Evolutionary conservation across 768 basidiomycete species (phyloP), one percentile per base, ranked within the genome.

Genomic region (Podaxis sp.): DNA sequence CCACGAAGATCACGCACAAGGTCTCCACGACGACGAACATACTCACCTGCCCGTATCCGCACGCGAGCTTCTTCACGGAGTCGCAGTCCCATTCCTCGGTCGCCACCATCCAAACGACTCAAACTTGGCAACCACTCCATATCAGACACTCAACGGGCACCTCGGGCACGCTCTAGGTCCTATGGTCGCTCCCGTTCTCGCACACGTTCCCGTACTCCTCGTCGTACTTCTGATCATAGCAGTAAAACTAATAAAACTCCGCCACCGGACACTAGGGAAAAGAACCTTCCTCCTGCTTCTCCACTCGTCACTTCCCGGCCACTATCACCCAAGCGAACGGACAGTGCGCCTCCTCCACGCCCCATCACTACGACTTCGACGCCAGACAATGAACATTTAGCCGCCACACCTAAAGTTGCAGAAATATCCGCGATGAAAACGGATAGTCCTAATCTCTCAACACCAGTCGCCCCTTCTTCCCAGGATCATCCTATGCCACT

Each of bases 81-180:
- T 46, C 65, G 67, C 28, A 69, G 67, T 53, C 66, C 64, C 42
- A 16, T 18, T 14, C 52, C 51, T 38, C 66, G 57, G 40, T 67
- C 70, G n/a, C 64, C 68, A 37, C 63, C 57, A 13, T 57, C 63
- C 16, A 65, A 64, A 59, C 62, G 66, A 52, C 58, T 68, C 40
- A 66, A 61, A 55, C 50, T 68, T 13, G 69, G 69, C 3, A 68
- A 69, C 44, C 68, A 70, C 58, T 66, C 70, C 11, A 67, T 67
- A 25, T 56, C 63, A 27, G 58, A 55, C 42, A 65, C 64, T 57
- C 61, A 69, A 48, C 55, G 47, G 32, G 42, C 36, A 9, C 48
- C 61, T 37, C 42, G 50, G 37, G 38, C 55, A 16, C 53, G 28
- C 18, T 50, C 57, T 23, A 63, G 62, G 48, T 65, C 60, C 27